phyloP scores from a whole-genome alignment of 2,329 filamentous ascomycete species.

The Epichloe amarillans region DNA sequence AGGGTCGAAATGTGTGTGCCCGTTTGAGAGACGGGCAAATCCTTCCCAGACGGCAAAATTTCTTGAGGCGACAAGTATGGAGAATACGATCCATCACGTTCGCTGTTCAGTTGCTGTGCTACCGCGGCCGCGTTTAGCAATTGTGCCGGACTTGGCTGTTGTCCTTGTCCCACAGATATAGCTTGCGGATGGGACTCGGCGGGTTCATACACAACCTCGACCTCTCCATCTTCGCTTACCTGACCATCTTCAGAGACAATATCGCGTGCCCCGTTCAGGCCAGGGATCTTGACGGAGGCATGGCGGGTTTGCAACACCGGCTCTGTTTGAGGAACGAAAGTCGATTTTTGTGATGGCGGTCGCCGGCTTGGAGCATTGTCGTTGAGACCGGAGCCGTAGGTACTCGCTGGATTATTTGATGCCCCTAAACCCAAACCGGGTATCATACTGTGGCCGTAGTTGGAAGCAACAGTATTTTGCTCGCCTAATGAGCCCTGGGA shows the following conservation, averaged over 20 bases:
- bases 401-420: constrained; percentile 8
- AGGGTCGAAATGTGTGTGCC: background rate
- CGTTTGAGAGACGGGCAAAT: background rate
- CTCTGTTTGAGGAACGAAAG: background rate
- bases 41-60: constrained; percentile 11
- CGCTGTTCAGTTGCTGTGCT: constrained; percentile 13
- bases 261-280: constrained; percentile 1
- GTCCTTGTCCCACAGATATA: background rate
- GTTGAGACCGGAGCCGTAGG: constrained; percentile 9
- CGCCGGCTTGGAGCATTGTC: background rate
- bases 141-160: background rate
- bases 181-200: constrained; percentile 3
- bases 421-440: constrained; percentile 21
- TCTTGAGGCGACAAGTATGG: constrained; percentile 38
- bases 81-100: constrained; percentile 39
- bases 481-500: background rate
- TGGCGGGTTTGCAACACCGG: background rate
- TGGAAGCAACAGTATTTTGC: constrained; percentile 14
- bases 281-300: constrained; percentile 1
- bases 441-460: constrained; percentile 14
- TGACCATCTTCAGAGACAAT: constrained; percentile 55
- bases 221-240: constrained; percentile 51
- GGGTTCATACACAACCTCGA: constrained; percentile 43
- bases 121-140: background rate
- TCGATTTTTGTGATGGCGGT: background rate